Base-by-base conservation (phyloP, 169 alveolate genomes). In the Miamiensis avidus region DNA sequence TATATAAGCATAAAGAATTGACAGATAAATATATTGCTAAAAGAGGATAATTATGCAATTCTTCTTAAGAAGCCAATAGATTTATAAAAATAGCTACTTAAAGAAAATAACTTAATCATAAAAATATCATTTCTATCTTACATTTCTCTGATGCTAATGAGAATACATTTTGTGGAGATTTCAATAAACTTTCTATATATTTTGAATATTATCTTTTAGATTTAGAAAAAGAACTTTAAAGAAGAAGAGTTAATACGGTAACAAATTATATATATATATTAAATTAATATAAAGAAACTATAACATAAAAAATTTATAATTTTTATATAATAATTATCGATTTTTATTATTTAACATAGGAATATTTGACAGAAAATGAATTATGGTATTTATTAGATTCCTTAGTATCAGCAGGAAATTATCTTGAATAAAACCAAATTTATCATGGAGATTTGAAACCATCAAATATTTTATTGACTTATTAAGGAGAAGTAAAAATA, bases 391-490 rank as follows among this genome's bases (percentile, higher is more conserved):
- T 77, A 77, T 33, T 77, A 31, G 82, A 77, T 77, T 31, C 74
- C 33, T 77, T 77, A 34, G 64, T 77, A 6, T 26, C 31, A 25
- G 72, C 72, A 0, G 28, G 72, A 1, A 25, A 30, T 1, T 77
- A 77, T 34, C 20, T 77, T 25, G 82, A 77, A 77, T 32, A 77
- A 33, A 77, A 77, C 33, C 31, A 77, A 77, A 31, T 77, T 0
- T 77, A 77, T 33, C 82, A 77, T 27, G 82, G 82, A 25, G 82
- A 77, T 33, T 33, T 77, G n/a, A 64, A 69, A 6, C 82, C 82
- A 1, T n/a, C 74, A 0, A 77, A 30, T 31, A 77, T 77, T 26
- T n/a, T 77, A 0, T 69, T 77, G 28, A 77, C 82, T 6, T 72
- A 64, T 25, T 65, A 77, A 77, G 82, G 82, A 16, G 25, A 77